These are phyloP conservation scores for Cladosporium sphaerospermum DNA, from an alignment of 2,329 filamentous ascomycete genomes.

Conservation along the genomic window DNA sequence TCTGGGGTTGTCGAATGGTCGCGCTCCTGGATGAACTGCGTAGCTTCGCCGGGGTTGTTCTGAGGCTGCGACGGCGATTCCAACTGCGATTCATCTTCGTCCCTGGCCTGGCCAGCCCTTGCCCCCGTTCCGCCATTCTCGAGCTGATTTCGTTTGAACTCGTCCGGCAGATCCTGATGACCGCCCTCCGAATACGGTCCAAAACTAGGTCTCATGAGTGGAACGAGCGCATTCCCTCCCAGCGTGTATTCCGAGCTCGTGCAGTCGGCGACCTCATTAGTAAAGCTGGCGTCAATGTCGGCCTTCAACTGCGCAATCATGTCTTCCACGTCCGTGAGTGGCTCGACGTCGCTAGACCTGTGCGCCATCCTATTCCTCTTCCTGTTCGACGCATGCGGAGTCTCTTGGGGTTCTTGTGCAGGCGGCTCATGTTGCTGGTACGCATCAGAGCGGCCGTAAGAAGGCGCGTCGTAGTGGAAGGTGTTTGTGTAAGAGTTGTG, in stretches of 20 bases:
- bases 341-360: too few relatives aligned
- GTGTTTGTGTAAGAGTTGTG: not conserved
- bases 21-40: not conserved
- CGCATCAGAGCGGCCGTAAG: too few relatives aligned
- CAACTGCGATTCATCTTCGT: not conserved
- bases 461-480: not conserved
- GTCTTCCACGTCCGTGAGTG: not conserved
- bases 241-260: conserved; percentile 23
- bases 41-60: too few relatives aligned
- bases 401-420: too few relatives aligned
- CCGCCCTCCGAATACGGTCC: conserved; percentile 26
- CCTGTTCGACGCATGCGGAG: too few relatives aligned
- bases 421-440: too few relatives aligned
- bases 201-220: conserved; percentile 23
- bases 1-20: not conserved
- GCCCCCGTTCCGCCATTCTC: conserved; percentile 11
- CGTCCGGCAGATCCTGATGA: conserved; percentile 23
- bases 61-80: not conserved
- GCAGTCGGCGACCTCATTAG: conserved; percentile 15
- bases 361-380: too few relatives aligned
- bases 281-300: not conserved
- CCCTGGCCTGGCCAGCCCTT: not conserved
- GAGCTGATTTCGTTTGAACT: conserved; percentile 22
- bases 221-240: conserved; percentile 17
- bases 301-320: not conserved